phyloP scores from a whole-genome alignment of 2,329 filamentous ascomycete genomes.

The Aspergillus hiratsukae region DNA sequence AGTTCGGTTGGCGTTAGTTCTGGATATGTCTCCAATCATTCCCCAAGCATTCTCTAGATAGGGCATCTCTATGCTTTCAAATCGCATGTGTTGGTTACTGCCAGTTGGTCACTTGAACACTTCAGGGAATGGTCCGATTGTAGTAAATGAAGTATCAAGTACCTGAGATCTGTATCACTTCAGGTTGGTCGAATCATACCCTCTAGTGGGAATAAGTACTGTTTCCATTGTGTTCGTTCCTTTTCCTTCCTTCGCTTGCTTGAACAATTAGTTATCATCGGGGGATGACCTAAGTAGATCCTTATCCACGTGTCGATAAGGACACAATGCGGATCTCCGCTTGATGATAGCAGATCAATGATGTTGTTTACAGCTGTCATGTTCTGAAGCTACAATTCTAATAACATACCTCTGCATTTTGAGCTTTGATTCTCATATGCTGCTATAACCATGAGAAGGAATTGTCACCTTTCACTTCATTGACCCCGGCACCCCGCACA shows the following conservation, averaged over 20 bases:
- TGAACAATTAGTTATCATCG: not conserved
- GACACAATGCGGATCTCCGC: not conserved
- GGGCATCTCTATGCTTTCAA: not conserved
- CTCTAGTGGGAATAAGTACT: not conserved
- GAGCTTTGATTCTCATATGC: not conserved
- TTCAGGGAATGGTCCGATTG: not conserved
- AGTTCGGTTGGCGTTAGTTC: not conserved
- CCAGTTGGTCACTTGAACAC: not conserved
- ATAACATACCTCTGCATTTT: not conserved
- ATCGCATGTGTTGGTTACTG: not conserved
- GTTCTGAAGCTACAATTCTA: not conserved
- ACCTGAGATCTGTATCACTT: not conserved
- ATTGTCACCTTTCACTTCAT: not conserved
- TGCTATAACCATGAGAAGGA: not conserved
- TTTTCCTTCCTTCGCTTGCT: not conserved
- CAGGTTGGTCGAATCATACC: not conserved
- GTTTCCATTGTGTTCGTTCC: not conserved
- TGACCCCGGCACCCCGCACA: not conserved
- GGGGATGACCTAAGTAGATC: not conserved
- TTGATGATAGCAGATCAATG: not conserved
- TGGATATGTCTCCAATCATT: not conserved
- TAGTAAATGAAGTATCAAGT: not conserved
- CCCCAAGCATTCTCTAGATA: not conserved
- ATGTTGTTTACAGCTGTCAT: slow-evolving; percentile 13
- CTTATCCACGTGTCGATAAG: slow-evolving; percentile 1